These are phyloP conservation scores for Ambrosiella cleistominuta DNA, from an alignment of 2,329 filamentous ascomycete species.

Conservation along the genomic window DNA sequence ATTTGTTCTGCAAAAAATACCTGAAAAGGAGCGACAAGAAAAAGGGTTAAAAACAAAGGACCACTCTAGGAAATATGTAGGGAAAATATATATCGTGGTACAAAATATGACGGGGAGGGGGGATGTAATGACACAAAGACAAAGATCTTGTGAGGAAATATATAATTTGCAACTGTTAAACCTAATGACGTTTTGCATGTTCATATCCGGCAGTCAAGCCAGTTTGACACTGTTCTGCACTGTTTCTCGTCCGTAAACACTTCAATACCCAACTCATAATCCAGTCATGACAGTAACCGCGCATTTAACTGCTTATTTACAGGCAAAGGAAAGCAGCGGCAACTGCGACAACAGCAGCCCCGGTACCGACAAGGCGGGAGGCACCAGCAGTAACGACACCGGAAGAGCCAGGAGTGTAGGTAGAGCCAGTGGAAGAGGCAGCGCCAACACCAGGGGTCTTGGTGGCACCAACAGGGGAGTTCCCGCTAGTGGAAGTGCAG, in stretches of 20 bases:
- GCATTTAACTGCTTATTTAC: slow-evolving; percentile 1
- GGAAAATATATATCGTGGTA: not conserved
- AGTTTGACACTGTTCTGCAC: not conserved
- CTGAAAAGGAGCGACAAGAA: not conserved
- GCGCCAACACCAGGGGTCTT: not conserved
- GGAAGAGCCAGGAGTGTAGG: not conserved
- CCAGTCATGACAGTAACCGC: not conserved
- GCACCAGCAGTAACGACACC: slow-evolving; percentile 10
- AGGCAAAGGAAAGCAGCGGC: slow-evolving; percentile 12
- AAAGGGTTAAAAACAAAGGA: not conserved
- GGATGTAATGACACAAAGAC: not conserved
- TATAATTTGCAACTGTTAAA: not conserved
- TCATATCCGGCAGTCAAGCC: slow-evolving; percentile 5
- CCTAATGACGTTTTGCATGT: slow-evolving; percentile 2
- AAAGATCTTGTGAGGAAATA: not conserved
- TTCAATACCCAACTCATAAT: not conserved
- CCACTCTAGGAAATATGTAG: slow-evolving; percentile 3
- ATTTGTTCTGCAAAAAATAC: slow-evolving; percentile 2
- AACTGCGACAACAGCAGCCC: slow-evolving; percentile 9
- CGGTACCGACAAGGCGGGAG: slow-evolving; percentile 9
- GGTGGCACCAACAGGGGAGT: not conserved
- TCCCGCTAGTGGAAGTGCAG: not conserved
- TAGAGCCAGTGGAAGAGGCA: not conserved
- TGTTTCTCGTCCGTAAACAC: slow-evolving; percentile 2
- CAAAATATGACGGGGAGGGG: not conserved